Base-by-base conservation (phyloP, 2,329 filamentous ascomycete genomes). In the Aspergillus alliaceus region DNA sequence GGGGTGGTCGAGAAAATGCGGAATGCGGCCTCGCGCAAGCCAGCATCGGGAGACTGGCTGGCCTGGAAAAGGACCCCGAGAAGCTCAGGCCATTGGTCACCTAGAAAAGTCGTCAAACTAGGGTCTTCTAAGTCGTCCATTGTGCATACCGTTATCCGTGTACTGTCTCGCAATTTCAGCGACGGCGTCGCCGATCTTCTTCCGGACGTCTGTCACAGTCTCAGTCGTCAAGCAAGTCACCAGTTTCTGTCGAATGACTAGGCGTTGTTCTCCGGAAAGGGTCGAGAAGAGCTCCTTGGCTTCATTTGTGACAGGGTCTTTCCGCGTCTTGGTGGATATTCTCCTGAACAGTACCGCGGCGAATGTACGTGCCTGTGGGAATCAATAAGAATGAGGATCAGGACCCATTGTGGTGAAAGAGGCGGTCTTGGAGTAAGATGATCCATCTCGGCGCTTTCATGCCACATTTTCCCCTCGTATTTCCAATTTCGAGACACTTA, bases 131-230 rank as follows among this genome's bases (percentile, higher is more conserved):
- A 18, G 24, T 44, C 24, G 40, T 29, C 40, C 24, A 29, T 14
- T 9, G 42, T 56, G 79, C 87, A 74, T 82, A 96, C 91, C 88
- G 69, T 90, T 91, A 68, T 98, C 95, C 44, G 90, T 90, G 77
- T 97, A 97, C 79, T 99, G 92, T 69, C 95, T 87, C 44, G 93
- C 95, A 59, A 99, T 83, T 77, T 99, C 95, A 24, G 95, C 95
- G 60, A 98, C 90, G n/a, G 93, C 92, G 77, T 99, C 95, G 67
- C 93, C 95, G 72, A 98, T 90, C 77, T 99, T 99, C 79, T 96
- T 95, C 68, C 95, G 85, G 47, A 96, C 90, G 37, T 85, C 81
- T 60, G 87, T 84, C 60, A 90, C 85, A 22, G 84, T 80, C 78
- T 98, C 95, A 60, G 80, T 82, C 57, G 86, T 86, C 53, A 97